Conservation (phyloP, 1,284 basidiomycete species). For the Xerocomus amazonicus region DNA sequence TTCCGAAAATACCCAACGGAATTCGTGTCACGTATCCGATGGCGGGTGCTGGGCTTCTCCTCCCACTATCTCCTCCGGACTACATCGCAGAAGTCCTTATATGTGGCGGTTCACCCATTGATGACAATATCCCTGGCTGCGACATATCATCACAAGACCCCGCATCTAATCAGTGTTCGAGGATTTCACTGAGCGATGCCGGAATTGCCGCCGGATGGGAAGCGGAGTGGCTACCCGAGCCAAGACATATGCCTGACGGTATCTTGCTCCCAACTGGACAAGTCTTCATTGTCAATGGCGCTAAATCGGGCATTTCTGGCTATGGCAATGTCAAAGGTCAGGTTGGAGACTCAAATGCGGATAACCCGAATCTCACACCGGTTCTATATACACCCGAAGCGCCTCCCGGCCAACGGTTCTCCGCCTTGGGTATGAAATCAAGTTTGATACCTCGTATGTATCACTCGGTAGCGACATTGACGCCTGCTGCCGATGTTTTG, state of each 20-base stretch:
- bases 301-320: slow-evolving; percentile 71
- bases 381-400: slow-evolving; percentile 72
- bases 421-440: slow-evolving; percentile 54
- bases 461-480: slow-evolving; percentile 74
- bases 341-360: slow-evolving; percentile 75
- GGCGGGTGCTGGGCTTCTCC: slow-evolving; percentile 66
- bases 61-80: slow-evolving; percentile 65
- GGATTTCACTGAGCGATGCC: slow-evolving; percentile 59
- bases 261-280: slow-evolving; percentile 79
- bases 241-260: slow-evolving; percentile 77
- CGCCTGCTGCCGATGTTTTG: slow-evolving; percentile 67
- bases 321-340: slow-evolving; percentile 76
- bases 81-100: slow-evolving; percentile 71
- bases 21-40: slow-evolving; percentile 82
- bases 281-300: slow-evolving; percentile 76
- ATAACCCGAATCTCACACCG: slow-evolving; percentile 70
- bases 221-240: slow-evolving; percentile 69
- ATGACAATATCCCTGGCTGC: slow-evolving; percentile 58
- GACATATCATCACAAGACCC: slow-evolving; percentile 66
- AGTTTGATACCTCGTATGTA: slow-evolving; percentile 79
- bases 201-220: slow-evolving; percentile 73
- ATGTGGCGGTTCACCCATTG: slow-evolving; percentile 72
- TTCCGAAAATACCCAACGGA: slow-evolving; percentile 74
- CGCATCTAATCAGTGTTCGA: slow-evolving; percentile 70
- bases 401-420: slow-evolving; percentile 60